Evolutionary conservation across 2,329 filamentous ascomycete species (phyloP).

Genomic region (Clarireedia homoeocarpa): DNA sequence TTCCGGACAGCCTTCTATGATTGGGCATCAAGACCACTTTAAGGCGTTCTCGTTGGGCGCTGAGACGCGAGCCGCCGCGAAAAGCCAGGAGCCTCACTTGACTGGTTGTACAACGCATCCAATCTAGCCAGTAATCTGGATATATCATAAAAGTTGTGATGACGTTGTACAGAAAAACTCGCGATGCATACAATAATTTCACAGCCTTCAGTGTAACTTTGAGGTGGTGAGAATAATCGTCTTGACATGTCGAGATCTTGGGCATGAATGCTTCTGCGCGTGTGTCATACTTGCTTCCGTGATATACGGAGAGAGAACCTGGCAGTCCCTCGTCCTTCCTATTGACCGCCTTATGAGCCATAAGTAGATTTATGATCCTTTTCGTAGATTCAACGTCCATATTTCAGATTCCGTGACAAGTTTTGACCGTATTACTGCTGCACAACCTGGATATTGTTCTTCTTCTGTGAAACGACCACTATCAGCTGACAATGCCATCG

Average conservation of each 20-base stretch:
- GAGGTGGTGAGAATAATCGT: constrained; percentile 1
- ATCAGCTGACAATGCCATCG: constrained; percentile 13
- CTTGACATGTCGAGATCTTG: constrained; percentile 12
- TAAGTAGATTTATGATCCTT: constrained; percentile 12
- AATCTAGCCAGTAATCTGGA: constrained; percentile 26
- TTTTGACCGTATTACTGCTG: constrained; percentile 49
- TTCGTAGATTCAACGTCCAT: constrained; percentile 21
- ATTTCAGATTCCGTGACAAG: constrained; percentile 10
- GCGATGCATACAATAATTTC: constrained; percentile 14
- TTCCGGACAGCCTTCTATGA: constrained; percentile 21
- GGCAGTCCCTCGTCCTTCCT: background rate
- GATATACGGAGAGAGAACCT: constrained; percentile 6
- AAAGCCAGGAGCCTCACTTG: constrained; percentile 23
- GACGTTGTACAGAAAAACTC: constrained; percentile 20
- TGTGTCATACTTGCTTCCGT: constrained; percentile 20
- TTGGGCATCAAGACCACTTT: constrained; percentile 25
- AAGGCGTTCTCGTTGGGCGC: constrained; percentile 24
- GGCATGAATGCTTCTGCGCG: constrained; percentile 19
- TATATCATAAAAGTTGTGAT: constrained; percentile 15
- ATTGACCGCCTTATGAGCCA: constrained; percentile 22
- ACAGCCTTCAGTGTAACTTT: constrained; percentile 9
- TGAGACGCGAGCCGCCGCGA: constrained; percentile 24
- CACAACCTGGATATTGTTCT: constrained; percentile 83
- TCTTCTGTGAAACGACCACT: constrained; percentile 52
- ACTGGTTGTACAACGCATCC: constrained; percentile 43